These are phyloP conservation scores for Athelia sp. DNA, from an alignment of 1,284 basidiomycete species.

Conservation along the genomic window DNA sequence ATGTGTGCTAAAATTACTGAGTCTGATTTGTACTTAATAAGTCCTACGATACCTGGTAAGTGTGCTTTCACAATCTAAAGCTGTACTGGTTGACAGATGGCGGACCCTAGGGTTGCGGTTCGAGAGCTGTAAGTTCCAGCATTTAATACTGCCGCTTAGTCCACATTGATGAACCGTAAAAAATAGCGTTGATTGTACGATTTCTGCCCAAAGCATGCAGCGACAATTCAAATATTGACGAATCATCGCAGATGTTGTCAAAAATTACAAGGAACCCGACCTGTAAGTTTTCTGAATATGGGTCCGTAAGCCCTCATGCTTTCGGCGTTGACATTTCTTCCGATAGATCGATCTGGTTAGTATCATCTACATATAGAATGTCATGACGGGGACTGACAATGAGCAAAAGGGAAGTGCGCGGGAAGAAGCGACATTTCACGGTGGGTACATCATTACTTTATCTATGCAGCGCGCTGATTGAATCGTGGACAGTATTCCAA, in stretches of 20 bases:
- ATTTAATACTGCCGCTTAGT: not conserved
- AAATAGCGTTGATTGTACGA: slow-evolving; percentile 61
- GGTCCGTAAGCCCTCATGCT: slow-evolving; percentile 6
- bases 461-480: not conserved
- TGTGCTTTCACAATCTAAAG: slow-evolving; percentile 20
- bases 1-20: slow-evolving; percentile 4
- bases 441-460: slow-evolving; percentile 32
- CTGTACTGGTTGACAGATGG: slow-evolving; percentile 4
- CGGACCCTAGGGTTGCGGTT: slow-evolving; percentile 73
- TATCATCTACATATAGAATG: slow-evolving; percentile 3
- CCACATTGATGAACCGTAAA: not conserved
- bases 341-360: slow-evolving; percentile 34
- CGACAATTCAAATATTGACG: no score
- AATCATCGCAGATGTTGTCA: slow-evolving; percentile 52
- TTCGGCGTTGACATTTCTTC: slow-evolving; percentile 10
- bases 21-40: slow-evolving; percentile 15
- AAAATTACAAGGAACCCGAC: slow-evolving; percentile 62
- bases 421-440: slow-evolving; percentile 78
- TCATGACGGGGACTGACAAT: not conserved
- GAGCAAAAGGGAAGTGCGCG: slow-evolving; percentile 72
- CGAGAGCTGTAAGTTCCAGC: slow-evolving; percentile 60
- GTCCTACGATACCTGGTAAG: slow-evolving; percentile 56
- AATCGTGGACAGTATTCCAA: slow-evolving; percentile 73
- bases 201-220: not conserved
- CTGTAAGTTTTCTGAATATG: slow-evolving; percentile 49